Base-by-base conservation (phyloP, 2,329 filamentous ascomycete genomes). In the Xylariaceae sp. region DNA sequence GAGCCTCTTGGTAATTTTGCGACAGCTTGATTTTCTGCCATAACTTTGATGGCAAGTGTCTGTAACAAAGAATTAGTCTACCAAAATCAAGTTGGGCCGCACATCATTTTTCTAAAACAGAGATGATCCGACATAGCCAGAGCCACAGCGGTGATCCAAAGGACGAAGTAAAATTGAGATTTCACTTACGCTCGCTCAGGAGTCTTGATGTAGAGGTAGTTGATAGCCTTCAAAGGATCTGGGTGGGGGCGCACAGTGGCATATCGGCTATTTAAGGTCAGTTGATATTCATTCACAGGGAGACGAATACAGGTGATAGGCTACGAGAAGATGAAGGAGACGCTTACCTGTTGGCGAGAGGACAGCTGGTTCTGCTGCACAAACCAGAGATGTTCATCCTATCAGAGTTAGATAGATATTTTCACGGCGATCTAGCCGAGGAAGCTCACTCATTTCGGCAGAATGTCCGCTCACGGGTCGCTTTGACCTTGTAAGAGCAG, bases 131-230 rank as follows among this genome's bases (percentile, higher is more conserved):
- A 13, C 15, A 13, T 47, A 18, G 30, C 41, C 3, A 44, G 2
- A 2, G 2, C 5, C 8, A 11, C 34, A 11, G 30, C 1, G n/a
- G 15, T 18, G 18, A 10, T 1, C 44, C 30, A 45, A 18, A 6
- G 8, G 15, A 2, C 47, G 49, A 51, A 37, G 35, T 10, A 17
- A 11, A 6, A 45, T n/a, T 56, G 45, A 2, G 51, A 15, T 51
- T n/a, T 44, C 17, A 60, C 62, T 62, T 34, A 64, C 62, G 64
- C 64, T 45, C 64, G 51, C 79, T 96, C 92, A 67, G 92, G 85
- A 3, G 91, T 94, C 80, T 97, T 97, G 82, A 96, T 96, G 82
- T 96, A 97, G 59, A 97, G 87, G 77, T 97, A 97, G 64, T 97
- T 82, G 7, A 85, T 86, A 64, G 90, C 89, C 56, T 90, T 92